Conservation (phyloP, 768 basidiomycete genomes). For the Grammothele lineata region DNA sequence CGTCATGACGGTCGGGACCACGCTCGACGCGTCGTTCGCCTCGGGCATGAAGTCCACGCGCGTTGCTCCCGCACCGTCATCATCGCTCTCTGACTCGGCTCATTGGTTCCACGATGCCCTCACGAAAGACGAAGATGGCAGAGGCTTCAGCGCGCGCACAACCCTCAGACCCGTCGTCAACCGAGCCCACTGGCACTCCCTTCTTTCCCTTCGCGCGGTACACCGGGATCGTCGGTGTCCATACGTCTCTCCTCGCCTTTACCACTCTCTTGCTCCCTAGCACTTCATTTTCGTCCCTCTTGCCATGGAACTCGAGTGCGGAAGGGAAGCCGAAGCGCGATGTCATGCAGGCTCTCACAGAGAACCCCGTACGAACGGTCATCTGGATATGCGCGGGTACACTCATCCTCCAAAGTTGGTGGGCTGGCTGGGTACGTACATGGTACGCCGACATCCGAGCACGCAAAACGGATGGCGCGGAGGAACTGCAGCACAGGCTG, state of each 20-base stretch:
- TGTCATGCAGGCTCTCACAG: slow-evolving; percentile 37
- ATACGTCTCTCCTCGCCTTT: slow-evolving; percentile 61
- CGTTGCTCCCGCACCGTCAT: no score
- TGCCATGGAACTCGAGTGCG: background rate
- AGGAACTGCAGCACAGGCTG: slow-evolving; percentile 16
- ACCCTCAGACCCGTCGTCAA: background rate
- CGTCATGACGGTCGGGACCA: no score
- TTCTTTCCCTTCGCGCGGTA: slow-evolving; percentile 55
- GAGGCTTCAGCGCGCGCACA: background rate
- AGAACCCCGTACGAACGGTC: slow-evolving; percentile 33
- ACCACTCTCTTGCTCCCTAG: slow-evolving; percentile 69
- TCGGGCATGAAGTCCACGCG: no score
- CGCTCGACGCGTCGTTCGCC: no score
- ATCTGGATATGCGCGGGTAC: slow-evolving; percentile 34
- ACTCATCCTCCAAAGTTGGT: slow-evolving; percentile 33
- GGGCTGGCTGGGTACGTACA: slow-evolving; percentile 32
- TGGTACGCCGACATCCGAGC: slow-evolving; percentile 16
- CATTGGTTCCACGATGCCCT: slow-evolving; percentile 7
- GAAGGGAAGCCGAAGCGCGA: slow-evolving; percentile 21
- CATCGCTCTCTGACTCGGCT: no score
- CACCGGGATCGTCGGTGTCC: slow-evolving; percentile 63
- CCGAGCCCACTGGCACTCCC: slow-evolving; percentile 1
- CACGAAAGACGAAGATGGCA: slow-evolving; percentile 5
- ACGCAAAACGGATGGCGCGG: background rate
- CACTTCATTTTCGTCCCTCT: slow-evolving; percentile 40